Base-by-base conservation (phyloP, 495 filamentous ascomycete species). In the Copromyces sp. region DNA sequence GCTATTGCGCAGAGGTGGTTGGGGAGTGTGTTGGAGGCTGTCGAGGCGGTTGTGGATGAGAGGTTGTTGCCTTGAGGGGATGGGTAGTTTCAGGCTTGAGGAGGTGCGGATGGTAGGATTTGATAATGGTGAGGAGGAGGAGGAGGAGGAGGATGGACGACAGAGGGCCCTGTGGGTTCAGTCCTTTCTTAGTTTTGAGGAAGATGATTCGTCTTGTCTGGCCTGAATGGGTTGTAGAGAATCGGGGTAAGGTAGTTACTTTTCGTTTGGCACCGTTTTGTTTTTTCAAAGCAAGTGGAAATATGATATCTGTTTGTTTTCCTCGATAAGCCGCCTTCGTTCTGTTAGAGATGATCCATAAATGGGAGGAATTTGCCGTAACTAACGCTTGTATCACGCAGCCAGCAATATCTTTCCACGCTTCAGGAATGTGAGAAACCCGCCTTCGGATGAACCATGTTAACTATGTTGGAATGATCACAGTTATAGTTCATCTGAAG, bases 1-100 rank as follows among this genome's bases (percentile, higher is more conserved):
- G 83, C 82, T 77, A 78, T 85, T 73, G 78, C 80, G n/a, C 74
- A 79, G 47, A 78, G 75, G 45, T 86, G 83, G 83, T 81, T 39
- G 68, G 70, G 40, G 9, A 59, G 73, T 1, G 69, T 78, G 3
- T 38, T 71, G 7, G 45, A 14, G 53, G 73, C 74, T 2, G 74
- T 77, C 12, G 32, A 71, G 69, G 72, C 39, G 14, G 24, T 61
- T 65, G 29, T 39, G 11, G 12, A 16, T 29, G 11, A 37, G 39
- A 37, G 41, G 42, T 12, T 7, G 12, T 12, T 44, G 9, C 24
- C 4, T 32, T 70, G 24, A 61, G 6, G 20, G 45, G 53, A 32
- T 12, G 11, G 24, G 45, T 24, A 9, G 11, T 47, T 29, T 5
- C 20, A 41, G 40, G 11, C 4, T 16, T 41, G 40, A 29, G 20